These are phyloP conservation scores for Saccharomyces hybrid DNA, from an alignment of 1,139 yeast genomes.

Conservation along the genomic window DNA sequence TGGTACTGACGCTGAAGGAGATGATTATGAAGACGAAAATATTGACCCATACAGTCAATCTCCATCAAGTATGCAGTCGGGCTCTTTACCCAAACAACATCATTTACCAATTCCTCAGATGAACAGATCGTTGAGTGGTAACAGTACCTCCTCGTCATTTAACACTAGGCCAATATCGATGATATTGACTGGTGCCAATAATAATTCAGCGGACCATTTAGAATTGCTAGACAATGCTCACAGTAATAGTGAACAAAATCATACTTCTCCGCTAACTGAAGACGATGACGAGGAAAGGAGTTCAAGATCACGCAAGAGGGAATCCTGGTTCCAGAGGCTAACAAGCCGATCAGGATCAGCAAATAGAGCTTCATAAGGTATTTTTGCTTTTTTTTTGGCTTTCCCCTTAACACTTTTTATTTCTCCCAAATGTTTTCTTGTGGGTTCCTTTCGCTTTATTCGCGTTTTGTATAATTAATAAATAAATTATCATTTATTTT, in stretches of 20 bases:
- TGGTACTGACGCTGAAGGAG: slow-evolving; percentile 29
- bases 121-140: slow-evolving; percentile 20
- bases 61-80: slow-evolving; percentile 13
- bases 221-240: slow-evolving; percentile 3
- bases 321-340: slow-evolving; percentile 30
- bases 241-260: slow-evolving; percentile 2
- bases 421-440: neutral
- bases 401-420: neutral
- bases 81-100: slow-evolving; percentile 12
- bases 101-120: slow-evolving; percentile 17
- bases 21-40: slow-evolving; percentile 19
- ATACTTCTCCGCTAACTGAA: slow-evolving; percentile 1
- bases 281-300: slow-evolving; percentile 9
- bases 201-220: slow-evolving; percentile 11
- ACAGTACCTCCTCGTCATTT: slow-evolving; percentile 15
- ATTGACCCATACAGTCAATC: slow-evolving; percentile 13
- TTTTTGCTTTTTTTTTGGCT: slow-evolving; percentile 2
- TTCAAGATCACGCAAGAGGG: slow-evolving; percentile 24
- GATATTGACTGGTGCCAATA: slow-evolving; percentile 14
- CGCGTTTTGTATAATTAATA: neutral
- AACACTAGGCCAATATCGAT: slow-evolving; percentile 21
- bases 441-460: neutral
- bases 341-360: slow-evolving; percentile 28
- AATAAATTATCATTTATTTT: neutral
- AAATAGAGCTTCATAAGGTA: slow-evolving; percentile 4